These are phyloP conservation scores for Cerioporus squamosus DNA, from an alignment of 1,284 basidiomycete genomes.

Conservation along the genomic window DNA sequence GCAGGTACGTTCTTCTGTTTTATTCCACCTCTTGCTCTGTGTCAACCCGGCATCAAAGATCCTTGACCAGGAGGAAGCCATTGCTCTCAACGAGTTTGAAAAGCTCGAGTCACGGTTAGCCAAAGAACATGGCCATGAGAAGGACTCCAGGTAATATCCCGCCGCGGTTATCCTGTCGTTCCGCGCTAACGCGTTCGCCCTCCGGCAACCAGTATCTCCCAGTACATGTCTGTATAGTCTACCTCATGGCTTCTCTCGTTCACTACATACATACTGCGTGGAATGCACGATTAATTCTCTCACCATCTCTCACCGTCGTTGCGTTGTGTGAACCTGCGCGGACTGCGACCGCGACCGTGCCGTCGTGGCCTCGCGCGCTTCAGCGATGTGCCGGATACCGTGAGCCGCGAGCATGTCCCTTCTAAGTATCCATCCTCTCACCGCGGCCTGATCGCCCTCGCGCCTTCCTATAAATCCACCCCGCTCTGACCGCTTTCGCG, in stretches of 20 bases:
- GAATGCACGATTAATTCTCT: background rate
- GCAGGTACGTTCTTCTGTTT: slow-evolving; percentile 61
- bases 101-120: slow-evolving; percentile 87
- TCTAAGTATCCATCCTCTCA: too few relatives aligned
- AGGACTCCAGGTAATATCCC: slow-evolving; percentile 46
- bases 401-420: background rate
- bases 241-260: background rate
- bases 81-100: slow-evolving; percentile 89
- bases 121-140: slow-evolving; percentile 41
- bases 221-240: slow-evolving; percentile 64
- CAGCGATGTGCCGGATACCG: background rate
- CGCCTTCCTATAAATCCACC: background rate
- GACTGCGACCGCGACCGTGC: background rate
- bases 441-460: background rate
- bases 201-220: slow-evolving; percentile 59
- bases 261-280: background rate
- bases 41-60: slow-evolving; percentile 44
- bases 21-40: background rate
- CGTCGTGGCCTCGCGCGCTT: background rate
- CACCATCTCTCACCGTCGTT: slow-evolving; percentile 6
- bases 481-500: background rate
- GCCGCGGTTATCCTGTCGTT: slow-evolving; percentile 1
- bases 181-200: slow-evolving; percentile 5
- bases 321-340: slow-evolving; percentile 8
- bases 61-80: slow-evolving; percentile 87